Conservation (phyloP, 306 rosid species). For the Trifolium repens region DNA sequence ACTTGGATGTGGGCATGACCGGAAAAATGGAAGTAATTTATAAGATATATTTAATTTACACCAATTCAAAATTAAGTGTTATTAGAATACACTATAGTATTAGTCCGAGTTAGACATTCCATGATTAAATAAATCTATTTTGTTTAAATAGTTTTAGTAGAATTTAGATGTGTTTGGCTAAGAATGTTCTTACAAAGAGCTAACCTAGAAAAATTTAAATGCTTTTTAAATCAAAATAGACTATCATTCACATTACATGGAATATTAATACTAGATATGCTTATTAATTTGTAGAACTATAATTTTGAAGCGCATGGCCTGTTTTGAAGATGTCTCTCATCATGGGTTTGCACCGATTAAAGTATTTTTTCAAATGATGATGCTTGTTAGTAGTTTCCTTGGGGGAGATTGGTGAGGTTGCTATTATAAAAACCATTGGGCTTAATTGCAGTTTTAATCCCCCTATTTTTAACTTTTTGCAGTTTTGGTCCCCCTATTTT, state of each 20-base stretch:
- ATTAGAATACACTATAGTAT: too few species aligned
- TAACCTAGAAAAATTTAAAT: too few species aligned
- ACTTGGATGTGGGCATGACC: constrained; percentile 25
- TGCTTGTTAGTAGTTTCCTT: constrained; percentile 25
- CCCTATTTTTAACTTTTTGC: too few species aligned
- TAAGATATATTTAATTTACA: too few species aligned
- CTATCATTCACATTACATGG: not conserved
- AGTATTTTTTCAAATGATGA: constrained; percentile 49
- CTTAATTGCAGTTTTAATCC: too few species aligned
- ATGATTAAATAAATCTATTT: too few species aligned
- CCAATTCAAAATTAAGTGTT: too few species aligned
- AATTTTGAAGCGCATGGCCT: constrained; percentile 61
- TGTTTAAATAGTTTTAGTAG: too few species aligned
- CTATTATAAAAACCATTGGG: not conserved
- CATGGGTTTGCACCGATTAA: constrained; percentile 50
- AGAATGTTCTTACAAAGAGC: too few species aligned
- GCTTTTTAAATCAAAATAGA: not conserved
- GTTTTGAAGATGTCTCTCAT: constrained; percentile 52
- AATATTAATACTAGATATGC: not conserved
- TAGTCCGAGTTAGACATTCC: too few species aligned
- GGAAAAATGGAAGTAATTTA: not conserved
- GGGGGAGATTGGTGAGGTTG: not conserved
- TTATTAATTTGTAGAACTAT: not conserved
- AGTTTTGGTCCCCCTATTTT: too few species aligned
- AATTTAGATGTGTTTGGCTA: too few species aligned